These are phyloP conservation scores for Adansonia digitata DNA, from an alignment of 345 rosid genomes.

Conservation along the genomic window DNA sequence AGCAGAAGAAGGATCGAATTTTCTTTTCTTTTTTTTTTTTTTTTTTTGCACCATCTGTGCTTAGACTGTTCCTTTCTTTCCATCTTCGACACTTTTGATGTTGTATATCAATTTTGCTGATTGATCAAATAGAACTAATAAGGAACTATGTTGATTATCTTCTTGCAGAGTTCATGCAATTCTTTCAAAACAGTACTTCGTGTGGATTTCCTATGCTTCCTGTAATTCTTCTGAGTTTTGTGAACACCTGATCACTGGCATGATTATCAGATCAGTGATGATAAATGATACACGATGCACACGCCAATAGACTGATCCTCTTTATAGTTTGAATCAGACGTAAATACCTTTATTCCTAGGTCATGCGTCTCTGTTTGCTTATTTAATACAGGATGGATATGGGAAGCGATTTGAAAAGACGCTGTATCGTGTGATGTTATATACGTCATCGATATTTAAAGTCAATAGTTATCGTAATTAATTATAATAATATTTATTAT, in stretches of 20 bases:
- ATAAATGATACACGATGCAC: neutral
- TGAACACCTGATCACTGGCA: neutral
- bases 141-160: neutral
- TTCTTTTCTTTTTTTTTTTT: slow-evolving; percentile 10
- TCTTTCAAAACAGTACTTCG: neutral
- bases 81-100: neutral
- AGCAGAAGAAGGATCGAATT: neutral
- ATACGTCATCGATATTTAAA: no score
- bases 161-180: neutral
- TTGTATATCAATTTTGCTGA: slow-evolving; percentile 24
- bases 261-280: neutral
- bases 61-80: neutral
- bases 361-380: neutral
- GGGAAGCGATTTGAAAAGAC: no score
- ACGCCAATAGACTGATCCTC: no score
- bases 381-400: neutral
- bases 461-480: no score
- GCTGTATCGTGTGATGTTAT: no score
- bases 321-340: no score
- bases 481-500: no score
- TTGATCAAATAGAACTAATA: neutral
- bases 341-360: no score
- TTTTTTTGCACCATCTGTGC: slow-evolving; percentile 4
- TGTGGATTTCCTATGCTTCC: no score
- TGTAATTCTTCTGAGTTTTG: neutral